phyloP scores from a whole-genome alignment of 495 filamentous ascomycete species.

The Hypoxylon crocopeplum region DNA sequence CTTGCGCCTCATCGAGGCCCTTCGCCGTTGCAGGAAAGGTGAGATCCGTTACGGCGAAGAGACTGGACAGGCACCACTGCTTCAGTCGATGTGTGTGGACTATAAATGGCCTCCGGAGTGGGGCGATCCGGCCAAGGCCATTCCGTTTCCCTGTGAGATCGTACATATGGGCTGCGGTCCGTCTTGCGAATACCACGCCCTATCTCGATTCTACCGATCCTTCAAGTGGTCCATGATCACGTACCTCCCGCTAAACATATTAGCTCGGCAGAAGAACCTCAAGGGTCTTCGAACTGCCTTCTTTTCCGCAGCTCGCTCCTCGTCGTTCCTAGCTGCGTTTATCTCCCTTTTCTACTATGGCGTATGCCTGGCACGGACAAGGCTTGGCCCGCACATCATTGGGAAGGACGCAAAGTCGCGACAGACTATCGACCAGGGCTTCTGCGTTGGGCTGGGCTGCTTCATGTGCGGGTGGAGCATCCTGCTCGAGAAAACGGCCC shows the following conservation, averaged over 20 bases:
- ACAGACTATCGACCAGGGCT: slow-evolving; percentile 61
- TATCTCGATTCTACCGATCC: slow-evolving; percentile 71
- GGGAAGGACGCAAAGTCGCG: slow-evolving; percentile 50
- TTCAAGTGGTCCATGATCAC: slow-evolving; percentile 79
- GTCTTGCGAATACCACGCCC: slow-evolving; percentile 80
- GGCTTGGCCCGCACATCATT: slow-evolving; percentile 76
- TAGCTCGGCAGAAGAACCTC: slow-evolving; percentile 59
- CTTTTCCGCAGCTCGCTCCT: slow-evolving; percentile 71
- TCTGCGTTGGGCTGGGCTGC: slow-evolving; percentile 79
- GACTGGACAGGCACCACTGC: slow-evolving; percentile 73
- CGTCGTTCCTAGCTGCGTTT: slow-evolving; percentile 83
- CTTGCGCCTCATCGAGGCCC: slow-evolving; percentile 72
- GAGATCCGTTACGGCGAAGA: slow-evolving; percentile 78
- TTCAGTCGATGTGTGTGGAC: slow-evolving; percentile 78
- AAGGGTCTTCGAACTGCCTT: slow-evolving; percentile 56
- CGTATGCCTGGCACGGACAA: slow-evolving; percentile 81
- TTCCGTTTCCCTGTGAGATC: slow-evolving; percentile 86
- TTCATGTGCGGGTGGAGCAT: slow-evolving; percentile 86
- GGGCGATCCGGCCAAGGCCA: slow-evolving; percentile 76
- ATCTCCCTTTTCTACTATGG: slow-evolving; percentile 87
- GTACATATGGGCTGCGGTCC: slow-evolving; percentile 83
- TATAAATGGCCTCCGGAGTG: slow-evolving; percentile 70
- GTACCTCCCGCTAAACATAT: slow-evolving; percentile 82
- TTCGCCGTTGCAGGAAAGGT: slow-evolving; percentile 69
- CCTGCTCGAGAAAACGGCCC: slow-evolving; percentile 70